phyloP scores from a whole-genome alignment of 1,139 yeast genomes.

The Candida mesenterica region DNA sequence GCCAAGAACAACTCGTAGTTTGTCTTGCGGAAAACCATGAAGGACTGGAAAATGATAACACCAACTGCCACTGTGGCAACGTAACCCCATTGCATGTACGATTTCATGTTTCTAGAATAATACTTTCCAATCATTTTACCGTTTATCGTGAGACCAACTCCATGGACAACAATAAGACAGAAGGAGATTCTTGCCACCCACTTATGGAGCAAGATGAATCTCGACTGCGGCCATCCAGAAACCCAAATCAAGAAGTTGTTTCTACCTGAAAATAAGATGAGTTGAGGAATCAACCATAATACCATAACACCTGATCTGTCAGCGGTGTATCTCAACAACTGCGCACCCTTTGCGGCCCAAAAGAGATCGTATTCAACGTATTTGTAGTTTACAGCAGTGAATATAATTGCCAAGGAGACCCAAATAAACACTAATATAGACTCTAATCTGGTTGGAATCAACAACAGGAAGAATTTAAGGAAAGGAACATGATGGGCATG shows the following conservation, averaged over 20 bases:
- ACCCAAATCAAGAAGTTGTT: constrained; percentile 63
- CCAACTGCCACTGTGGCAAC: constrained; percentile 41
- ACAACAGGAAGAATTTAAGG: constrained; percentile 30
- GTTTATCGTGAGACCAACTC: constrained; percentile 45
- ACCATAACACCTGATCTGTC: constrained; percentile 59
- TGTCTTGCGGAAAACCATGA: constrained; percentile 50
- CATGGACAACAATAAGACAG: constrained; percentile 43
- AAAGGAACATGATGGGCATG: constrained; percentile 40
- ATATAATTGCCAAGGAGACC: constrained; percentile 44
- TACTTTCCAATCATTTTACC: constrained; percentile 36
- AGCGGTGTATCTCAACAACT: constrained; percentile 55
- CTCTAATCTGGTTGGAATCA: constrained; percentile 68
- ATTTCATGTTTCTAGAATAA: constrained; percentile 32
- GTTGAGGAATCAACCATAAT: constrained; percentile 47
- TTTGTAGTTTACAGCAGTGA: constrained; percentile 40
- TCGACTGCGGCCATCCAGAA: constrained; percentile 64
- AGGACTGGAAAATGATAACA: constrained; percentile 47
- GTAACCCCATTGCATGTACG: constrained; percentile 55
- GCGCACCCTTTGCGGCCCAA: constrained; percentile 31
- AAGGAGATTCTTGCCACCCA: constrained; percentile 56
- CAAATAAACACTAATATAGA: constrained; percentile 30
- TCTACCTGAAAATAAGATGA: constrained; percentile 61
- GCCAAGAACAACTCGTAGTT: constrained; percentile 64
- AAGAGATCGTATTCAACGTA: constrained; percentile 33
- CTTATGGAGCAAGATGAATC: constrained; percentile 64